Conservation (phyloP, 2,329 filamentous ascomycete genomes). For the Botryotinia convoluta region DNA sequence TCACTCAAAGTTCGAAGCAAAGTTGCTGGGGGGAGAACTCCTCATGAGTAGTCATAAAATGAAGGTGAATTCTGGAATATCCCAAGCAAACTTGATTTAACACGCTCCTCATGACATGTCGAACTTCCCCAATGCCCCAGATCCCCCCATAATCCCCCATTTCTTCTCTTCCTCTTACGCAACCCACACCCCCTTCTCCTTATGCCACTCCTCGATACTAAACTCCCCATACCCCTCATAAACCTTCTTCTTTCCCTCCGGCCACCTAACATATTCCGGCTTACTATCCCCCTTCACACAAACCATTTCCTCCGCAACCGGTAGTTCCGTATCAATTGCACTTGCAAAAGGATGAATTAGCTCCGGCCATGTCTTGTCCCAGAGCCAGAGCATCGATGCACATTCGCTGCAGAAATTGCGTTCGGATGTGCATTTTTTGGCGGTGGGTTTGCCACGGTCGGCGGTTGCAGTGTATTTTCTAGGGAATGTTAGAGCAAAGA, state of each 20-base stretch:
- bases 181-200: constrained; percentile 39
- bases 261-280: constrained; percentile 47
- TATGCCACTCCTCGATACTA: constrained; percentile 48
- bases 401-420: constrained; percentile 48
- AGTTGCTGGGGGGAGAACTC: neutral
- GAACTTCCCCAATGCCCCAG: neutral
- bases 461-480: constrained; percentile 48
- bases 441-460: constrained; percentile 42
- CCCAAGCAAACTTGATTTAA: neutral
- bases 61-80: neutral
- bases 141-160: neutral
- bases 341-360: constrained; percentile 50
- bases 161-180: constrained; percentile 18
- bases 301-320: constrained; percentile 46
- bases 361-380: constrained; percentile 47
- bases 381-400: constrained; percentile 48
- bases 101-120: neutral
- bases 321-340: constrained; percentile 48
- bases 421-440: constrained; percentile 43
- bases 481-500: neutral
- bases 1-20: neutral
- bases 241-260: constrained; percentile 46
- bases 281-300: constrained; percentile 46
- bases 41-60: neutral
- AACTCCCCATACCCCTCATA: constrained; percentile 41